Base-by-base conservation (phyloP, 495 filamentous ascomycete species). In the Hypoxylon subgilvum region DNA sequence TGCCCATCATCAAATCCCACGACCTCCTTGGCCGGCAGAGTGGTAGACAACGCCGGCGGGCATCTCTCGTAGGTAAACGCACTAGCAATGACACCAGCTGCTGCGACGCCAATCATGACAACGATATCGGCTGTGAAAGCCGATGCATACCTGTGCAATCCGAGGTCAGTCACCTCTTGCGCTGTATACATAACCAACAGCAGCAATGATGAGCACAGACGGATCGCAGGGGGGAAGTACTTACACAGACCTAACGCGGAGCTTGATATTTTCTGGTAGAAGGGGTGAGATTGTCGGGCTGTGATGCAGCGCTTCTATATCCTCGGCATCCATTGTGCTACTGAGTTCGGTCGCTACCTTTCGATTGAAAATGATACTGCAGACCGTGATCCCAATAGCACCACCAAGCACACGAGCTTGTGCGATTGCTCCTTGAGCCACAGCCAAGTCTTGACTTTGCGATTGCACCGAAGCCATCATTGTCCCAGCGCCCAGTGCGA, bases 381-480 rank as follows among this genome's bases (percentile, higher is more conserved):
- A 78, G 36, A 73, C 43, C 3, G 75, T 72, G 9, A 86, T 71
- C 2, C 82, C 83, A 8, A 86, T 70, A 16, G 76, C 75, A 17
- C 84, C 84, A 9, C 84, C 84, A 18, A 86, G 74, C 6, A 86
- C 78, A 1, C 84, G 76, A 23, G 78, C 65, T 64, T 86, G 83
- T 10, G 79, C 79, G 0, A 85, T 65, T 4, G 77, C 74, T 0
- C 83, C 82, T 52, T 82, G 80, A 0, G 79, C 81, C 23, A 81
- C 76, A 0, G 83, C 83, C 52, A 73, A 60, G 42, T 85, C 82
- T 17, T 62, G 61, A 10, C 68, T 67, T 4, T 78, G 72, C 1
- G 75, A 72, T 30, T 81, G 75, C 21, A 84, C 72, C 30, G 76
- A 74, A 1, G 77, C 73, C 21, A 83, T 72, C 19, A 85, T 74